These are phyloP conservation scores for Cadophora gregata DNA, from an alignment of 2,329 filamentous ascomycete species.

Conservation along the genomic window DNA sequence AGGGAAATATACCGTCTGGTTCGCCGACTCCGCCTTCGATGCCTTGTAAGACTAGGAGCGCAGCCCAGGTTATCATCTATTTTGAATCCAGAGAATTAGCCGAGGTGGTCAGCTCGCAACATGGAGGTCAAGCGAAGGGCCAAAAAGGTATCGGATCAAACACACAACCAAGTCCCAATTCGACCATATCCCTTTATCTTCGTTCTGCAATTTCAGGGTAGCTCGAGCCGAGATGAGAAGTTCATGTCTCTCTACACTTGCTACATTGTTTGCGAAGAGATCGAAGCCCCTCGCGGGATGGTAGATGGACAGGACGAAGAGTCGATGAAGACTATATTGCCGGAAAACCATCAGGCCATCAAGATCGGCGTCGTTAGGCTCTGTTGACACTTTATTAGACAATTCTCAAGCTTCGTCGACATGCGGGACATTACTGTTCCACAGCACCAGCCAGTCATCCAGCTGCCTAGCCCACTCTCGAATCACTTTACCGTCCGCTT, in stretches of 20 bases:
- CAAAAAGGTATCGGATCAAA: neutral
- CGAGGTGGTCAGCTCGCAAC: too few species aligned
- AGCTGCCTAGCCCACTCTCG: conserved; percentile 51
- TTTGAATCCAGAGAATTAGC: neutral
- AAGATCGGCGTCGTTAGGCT: conserved; percentile 42
- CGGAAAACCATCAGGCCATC: conserved; percentile 48
- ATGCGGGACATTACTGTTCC: conserved; percentile 39
- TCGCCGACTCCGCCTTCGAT: conserved; percentile 50
- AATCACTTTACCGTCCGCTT: conserved; percentile 50
- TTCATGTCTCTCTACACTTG: conserved; percentile 49
- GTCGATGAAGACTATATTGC: conserved; percentile 50
- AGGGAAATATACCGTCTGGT: conserved; percentile 43
- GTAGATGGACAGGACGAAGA: conserved; percentile 52
- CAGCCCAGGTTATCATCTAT: conserved; percentile 52
- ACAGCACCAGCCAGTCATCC: conserved; percentile 51
- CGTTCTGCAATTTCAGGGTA: conserved; percentile 48
- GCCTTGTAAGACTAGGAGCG: conserved; percentile 51
- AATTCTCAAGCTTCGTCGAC: neutral
- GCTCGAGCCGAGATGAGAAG: conserved; percentile 50
- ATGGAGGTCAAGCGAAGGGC: too few species aligned
- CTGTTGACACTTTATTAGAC: conserved; percentile 3
- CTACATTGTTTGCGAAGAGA: conserved; percentile 48
- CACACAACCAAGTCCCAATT: conserved; percentile 50
- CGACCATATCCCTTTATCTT: conserved; percentile 51
- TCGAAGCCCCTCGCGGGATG: conserved; percentile 50